phyloP scores from a whole-genome alignment of 805 yeast genomes.

The Starmerella bombicola region DNA sequence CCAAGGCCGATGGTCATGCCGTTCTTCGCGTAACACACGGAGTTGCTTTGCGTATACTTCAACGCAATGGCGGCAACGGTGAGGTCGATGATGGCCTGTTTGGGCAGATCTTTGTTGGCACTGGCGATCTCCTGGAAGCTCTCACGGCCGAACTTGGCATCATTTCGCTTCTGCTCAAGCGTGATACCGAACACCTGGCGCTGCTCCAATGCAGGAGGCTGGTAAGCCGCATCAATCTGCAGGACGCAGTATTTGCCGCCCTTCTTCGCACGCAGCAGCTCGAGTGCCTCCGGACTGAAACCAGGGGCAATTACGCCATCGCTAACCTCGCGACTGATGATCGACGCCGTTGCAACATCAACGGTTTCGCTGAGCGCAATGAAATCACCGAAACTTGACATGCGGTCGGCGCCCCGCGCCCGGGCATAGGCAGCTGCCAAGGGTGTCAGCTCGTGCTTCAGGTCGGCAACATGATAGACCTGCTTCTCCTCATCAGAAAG shows the following conservation, averaged over 20 bases:
- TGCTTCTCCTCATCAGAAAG: slow-evolving; percentile 82
- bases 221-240: slow-evolving; percentile 90
- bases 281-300: slow-evolving; percentile 82
- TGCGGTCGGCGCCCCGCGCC: slow-evolving; percentile 99
- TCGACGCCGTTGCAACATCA: slow-evolving; percentile 90
- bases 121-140: slow-evolving; percentile 89
- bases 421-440: slow-evolving; percentile 97
- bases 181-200: slow-evolving; percentile 95
- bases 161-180: slow-evolving; percentile 93
- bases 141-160: slow-evolving; percentile 83
- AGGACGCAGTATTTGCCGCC: slow-evolving; percentile 93
- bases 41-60: slow-evolving; percentile 96
- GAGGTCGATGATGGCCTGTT: slow-evolving; percentile 85
- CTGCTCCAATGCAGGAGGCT: slow-evolving; percentile 68
- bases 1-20: slow-evolving; percentile 99
- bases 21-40: slow-evolving; percentile 95
- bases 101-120: slow-evolving; percentile 70
- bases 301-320: slow-evolving; percentile 99
- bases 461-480: slow-evolving; percentile 87
- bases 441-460: slow-evolving; percentile 80
- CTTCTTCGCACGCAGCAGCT: slow-evolving; percentile 78
- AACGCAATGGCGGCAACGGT: slow-evolving; percentile 95
- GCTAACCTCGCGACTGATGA: slow-evolving; percentile 92
- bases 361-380: slow-evolving; percentile 94
- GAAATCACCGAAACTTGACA: slow-evolving; percentile 98